These are phyloP conservation scores for Trichoderma atrobrunneum DNA, from an alignment of 2,329 filamentous ascomycete genomes.

Conservation along the genomic window DNA sequence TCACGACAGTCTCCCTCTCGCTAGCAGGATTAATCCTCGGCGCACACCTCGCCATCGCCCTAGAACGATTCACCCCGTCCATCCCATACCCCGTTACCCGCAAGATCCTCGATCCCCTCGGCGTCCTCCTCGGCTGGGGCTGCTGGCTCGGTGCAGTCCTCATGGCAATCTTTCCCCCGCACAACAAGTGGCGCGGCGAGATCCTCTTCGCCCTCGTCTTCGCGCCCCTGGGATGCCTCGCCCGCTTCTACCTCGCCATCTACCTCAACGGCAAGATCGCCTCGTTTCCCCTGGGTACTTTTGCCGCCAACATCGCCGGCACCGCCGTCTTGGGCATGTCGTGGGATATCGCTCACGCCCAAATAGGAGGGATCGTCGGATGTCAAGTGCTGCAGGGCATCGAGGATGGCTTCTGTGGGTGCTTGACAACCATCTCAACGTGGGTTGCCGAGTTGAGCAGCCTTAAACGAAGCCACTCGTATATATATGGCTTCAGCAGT, in stretches of 20 bases:
- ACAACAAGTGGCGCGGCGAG: constrained; percentile 71
- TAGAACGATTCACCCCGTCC: constrained; percentile 58
- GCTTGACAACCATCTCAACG: constrained; percentile 64
- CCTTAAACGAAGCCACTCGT: constrained; percentile 54
- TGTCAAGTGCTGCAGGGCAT: constrained; percentile 68
- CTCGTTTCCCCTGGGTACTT: constrained; percentile 81
- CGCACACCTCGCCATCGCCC: constrained; percentile 66
- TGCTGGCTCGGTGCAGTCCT: constrained; percentile 77
- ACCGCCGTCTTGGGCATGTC: constrained; percentile 71
- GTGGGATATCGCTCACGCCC: constrained; percentile 73
- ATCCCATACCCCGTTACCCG: constrained; percentile 57
- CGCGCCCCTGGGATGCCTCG: constrained; percentile 73
- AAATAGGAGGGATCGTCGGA: constrained; percentile 53
- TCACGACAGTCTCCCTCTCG: constrained; percentile 69
- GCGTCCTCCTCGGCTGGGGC: constrained; percentile 64
- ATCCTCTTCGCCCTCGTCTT: constrained; percentile 77
- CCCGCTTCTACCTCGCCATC: constrained; percentile 70
- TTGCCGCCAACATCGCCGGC: constrained; percentile 75
- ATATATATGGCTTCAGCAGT: constrained; percentile 64
- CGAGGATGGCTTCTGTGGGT: constrained; percentile 67
- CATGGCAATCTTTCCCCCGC: constrained; percentile 68
- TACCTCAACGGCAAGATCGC: constrained; percentile 65
- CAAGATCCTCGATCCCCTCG: constrained; percentile 59
- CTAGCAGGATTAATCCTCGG: constrained; percentile 68
- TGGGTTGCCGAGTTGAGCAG: constrained; percentile 61